phyloP scores from a whole-genome alignment of 345 rosid genomes.

The Eucalyptus cloeziana region DNA sequence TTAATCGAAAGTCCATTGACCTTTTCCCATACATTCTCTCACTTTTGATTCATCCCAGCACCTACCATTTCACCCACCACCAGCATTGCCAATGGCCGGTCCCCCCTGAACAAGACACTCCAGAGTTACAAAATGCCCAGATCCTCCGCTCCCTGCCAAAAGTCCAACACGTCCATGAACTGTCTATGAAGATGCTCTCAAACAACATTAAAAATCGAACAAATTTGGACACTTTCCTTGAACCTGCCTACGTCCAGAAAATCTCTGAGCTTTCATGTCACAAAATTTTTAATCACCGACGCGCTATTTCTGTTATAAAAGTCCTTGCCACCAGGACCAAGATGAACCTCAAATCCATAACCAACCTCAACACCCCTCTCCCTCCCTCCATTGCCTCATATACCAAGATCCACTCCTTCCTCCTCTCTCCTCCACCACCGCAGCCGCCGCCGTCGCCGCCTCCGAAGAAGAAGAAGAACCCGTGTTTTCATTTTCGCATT shows the following conservation, averaged over 20 bases:
- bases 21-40: neutral
- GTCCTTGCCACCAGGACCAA: neutral
- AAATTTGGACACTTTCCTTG: neutral
- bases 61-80: neutral
- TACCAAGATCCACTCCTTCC: neutral
- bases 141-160: neutral
- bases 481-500: neutral
- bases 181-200: neutral
- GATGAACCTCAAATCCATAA: neutral
- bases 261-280: neutral
- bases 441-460: neutral
- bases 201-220: neutral
- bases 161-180: neutral
- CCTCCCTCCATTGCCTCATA: neutral
- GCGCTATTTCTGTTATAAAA: neutral
- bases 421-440: neutral
- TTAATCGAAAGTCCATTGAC: neutral
- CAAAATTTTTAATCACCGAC: neutral
- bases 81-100: neutral
- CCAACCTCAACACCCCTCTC: neutral
- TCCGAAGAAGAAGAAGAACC: neutral
- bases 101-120: neutral
- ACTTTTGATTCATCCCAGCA: neutral
- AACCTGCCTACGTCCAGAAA: neutral
- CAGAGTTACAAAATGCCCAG: neutral